These are phyloP conservation scores for Daucus carota DNA, from an alignment of 129 eudicot genomes.

Conservation along the genomic window DNA sequence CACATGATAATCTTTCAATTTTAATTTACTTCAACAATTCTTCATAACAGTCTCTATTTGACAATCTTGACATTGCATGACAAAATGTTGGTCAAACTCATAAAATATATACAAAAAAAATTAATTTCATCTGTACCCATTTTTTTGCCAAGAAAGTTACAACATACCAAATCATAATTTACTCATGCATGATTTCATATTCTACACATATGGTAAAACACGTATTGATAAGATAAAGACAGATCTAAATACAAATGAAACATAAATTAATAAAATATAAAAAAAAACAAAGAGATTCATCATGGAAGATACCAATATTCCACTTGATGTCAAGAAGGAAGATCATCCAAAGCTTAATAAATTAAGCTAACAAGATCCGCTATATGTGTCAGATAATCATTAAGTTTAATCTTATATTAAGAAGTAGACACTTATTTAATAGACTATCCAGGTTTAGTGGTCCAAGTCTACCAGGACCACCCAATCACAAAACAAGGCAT, in stretches of 20 bases:
- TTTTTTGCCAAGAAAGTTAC: background rate
- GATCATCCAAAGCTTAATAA: background rate
- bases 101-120: background rate
- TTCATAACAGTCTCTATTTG: background rate
- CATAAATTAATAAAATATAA: background rate
- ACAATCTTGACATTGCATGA: background rate
- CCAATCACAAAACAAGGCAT: constrained; percentile 5
- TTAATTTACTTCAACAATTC: background rate
- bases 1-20: background rate
- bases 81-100: background rate
- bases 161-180: background rate
- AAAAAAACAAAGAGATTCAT: background rate
- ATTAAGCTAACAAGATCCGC: constrained; percentile 11
- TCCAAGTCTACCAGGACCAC: constrained; percentile 17
- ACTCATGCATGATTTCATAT: background rate
- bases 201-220: background rate
- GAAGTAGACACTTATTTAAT: background rate
- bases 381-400: background rate
- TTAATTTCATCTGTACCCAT: background rate
- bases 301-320: background rate
- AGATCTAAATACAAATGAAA: background rate
- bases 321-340: background rate
- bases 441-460: constrained; percentile 15
- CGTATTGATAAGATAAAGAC: background rate
- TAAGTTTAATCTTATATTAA: constrained; percentile 1